These are phyloP conservation scores for Globisporangium ultimum DNA, from an alignment of 352 stramenopile genomes.

Conservation along the genomic window DNA sequence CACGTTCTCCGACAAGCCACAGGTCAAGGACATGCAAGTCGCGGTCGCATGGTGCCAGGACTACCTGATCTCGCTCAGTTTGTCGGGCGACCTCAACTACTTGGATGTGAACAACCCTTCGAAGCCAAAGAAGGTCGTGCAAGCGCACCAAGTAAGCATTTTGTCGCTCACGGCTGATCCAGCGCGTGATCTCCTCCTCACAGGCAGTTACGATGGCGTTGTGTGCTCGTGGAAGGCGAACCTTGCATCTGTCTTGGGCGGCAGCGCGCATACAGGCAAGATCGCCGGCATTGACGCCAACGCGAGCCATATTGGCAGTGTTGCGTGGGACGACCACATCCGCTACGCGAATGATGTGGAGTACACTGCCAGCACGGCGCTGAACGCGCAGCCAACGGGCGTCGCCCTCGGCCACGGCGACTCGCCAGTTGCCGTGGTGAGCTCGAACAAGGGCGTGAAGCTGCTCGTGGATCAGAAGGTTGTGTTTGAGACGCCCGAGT, in stretches of 20 bases:
- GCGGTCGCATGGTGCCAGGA: slow-evolving; percentile 68
- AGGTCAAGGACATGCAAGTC: slow-evolving; percentile 87
- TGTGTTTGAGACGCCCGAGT: slow-evolving; percentile 73
- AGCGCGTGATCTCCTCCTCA: slow-evolving; percentile 78
- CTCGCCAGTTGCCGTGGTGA: slow-evolving; percentile 55
- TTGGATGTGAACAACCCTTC: slow-evolving; percentile 61
- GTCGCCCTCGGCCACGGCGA: slow-evolving; percentile 44
- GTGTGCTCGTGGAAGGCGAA: slow-evolving; percentile 88
- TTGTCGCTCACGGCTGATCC: slow-evolving; percentile 81
- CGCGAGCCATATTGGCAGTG: slow-evolving; percentile 67
- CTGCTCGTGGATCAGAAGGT: slow-evolving; percentile 63
- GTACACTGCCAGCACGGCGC: slow-evolving; percentile 55
- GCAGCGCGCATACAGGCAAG: slow-evolving; percentile 63
- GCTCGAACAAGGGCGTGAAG: slow-evolving; percentile 85
- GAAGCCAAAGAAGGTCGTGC: slow-evolving; percentile 78
- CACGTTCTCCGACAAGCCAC: slow-evolving; percentile 64
- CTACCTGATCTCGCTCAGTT: slow-evolving; percentile 76
- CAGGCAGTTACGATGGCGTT: slow-evolving; percentile 93
- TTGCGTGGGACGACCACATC: slow-evolving; percentile 91
- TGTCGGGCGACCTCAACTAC: slow-evolving; percentile 86
- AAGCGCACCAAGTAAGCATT: slow-evolving; percentile 91
- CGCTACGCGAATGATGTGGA: slow-evolving; percentile 60
- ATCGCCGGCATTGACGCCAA: slow-evolving; percentile 77
- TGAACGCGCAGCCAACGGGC: slow-evolving; percentile 72
- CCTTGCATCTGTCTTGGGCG: slow-evolving; percentile 36